Conservation (phyloP, 1,139 yeast species). For the Kluyveromyces sp. region DNA sequence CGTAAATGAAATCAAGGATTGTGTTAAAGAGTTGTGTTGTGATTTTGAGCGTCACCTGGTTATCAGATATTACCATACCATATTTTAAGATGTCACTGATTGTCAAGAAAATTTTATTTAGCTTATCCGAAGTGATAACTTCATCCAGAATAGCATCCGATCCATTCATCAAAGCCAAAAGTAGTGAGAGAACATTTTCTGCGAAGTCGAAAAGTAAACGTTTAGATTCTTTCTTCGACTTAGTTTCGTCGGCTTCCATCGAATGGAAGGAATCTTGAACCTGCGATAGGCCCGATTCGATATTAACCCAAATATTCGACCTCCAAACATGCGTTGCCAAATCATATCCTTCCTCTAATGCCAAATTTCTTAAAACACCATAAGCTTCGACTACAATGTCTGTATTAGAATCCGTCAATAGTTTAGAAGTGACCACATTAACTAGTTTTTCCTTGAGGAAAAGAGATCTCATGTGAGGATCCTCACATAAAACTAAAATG, state of each 20-base stretch:
- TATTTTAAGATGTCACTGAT: conserved; percentile 37
- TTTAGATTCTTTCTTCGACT: conserved; percentile 19
- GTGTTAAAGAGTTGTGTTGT: conserved; percentile 42
- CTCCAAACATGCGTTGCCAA: conserved; percentile 70
- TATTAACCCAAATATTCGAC: conserved; percentile 59
- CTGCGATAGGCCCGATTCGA: conserved; percentile 45
- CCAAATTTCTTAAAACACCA: conserved; percentile 72
- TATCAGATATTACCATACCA: conserved; percentile 11
- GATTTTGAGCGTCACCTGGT: conserved; percentile 29
- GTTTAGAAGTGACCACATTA: conserved; percentile 52
- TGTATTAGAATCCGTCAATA: conserved; percentile 58
- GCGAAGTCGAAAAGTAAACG: conserved; percentile 54
- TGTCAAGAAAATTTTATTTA: conserved; percentile 35
- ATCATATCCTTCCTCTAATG: conserved; percentile 86
- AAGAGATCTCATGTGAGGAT: conserved; percentile 50
- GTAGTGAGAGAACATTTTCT: conserved; percentile 66
- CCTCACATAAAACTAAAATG: conserved; percentile 64
- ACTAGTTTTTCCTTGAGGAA: conserved; percentile 67
- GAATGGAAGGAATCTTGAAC: conserved; percentile 42
- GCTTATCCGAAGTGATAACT: conserved; percentile 36
- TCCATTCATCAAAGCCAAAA: conserved; percentile 59
- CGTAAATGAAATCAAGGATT: conserved; percentile 55
- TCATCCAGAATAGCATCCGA: conserved; percentile 53
- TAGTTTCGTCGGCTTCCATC: conserved; percentile 32
- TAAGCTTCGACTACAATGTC: conserved; percentile 74